Base-by-base conservation (phyloP, 306 rosid genomes). In the Gastrolobium bilobum region DNA sequence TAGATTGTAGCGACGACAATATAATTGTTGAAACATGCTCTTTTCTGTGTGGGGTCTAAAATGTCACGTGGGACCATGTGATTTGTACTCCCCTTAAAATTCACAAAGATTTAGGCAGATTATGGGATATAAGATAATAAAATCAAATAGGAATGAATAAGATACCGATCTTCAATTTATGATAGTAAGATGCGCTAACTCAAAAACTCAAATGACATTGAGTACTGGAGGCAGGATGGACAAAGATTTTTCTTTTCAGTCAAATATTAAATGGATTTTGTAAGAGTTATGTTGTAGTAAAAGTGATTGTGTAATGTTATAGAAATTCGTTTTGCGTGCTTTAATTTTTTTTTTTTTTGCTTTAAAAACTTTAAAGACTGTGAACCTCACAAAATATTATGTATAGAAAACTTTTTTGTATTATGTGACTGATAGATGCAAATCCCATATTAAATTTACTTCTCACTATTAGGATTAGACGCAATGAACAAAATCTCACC, bases 31-130 rank as follows among this genome's bases (percentile, higher is more conserved):
- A 37, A 37, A 38, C 50, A 6, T 10, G 76, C 35, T 30, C 1
- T 53, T 5, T 0, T 15, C 10, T 26, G 10, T 54, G 26, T 20
- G 26, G 26, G 1, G 4, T 53, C 7, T 39, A 37, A 26, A 54
- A 26, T 56, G 31, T 10, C 77, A 72, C 66, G 37, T 72, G 66
- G 57, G 54, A 7, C 33, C 78, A 73, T 30, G 78, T 73, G 78
- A 42, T 40, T 30, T 13, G 33, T 57, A 57, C 30, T 11, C 26
- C 56, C 40, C 42, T 10, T 31, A 73, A 42, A 38, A 57, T 13
- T 56, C 44, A 29, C 5, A 2, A 57, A 57, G 68, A 73, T 73
- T 57, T 42, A 43, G 43, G n/a, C 9, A 57, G 34, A 57, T 73
- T 42, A 30, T 6, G n/a, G 5, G 14, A 56, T 72, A n/a, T 29